A percentile compares a stretch with the other conserved stretches of the same genome.
Conservation (phyloP, 140 eudicot species). For the Cichorium intybus region DNA sequence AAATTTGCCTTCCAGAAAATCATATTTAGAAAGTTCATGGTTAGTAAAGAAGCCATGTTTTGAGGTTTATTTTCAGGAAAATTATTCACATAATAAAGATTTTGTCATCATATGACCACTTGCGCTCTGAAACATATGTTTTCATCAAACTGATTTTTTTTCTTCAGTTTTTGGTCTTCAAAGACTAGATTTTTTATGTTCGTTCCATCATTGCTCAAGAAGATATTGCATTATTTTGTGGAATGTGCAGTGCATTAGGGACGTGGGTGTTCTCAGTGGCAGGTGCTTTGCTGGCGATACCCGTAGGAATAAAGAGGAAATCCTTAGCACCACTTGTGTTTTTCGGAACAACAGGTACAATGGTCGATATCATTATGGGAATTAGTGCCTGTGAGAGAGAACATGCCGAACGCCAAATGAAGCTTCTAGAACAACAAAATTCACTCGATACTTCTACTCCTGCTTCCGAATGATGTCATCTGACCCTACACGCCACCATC, state of each 20-base stretch:
- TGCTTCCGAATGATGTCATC: slow-evolving; percentile 32
- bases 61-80: too few relatives aligned
- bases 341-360: slow-evolving; percentile 97
- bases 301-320: slow-evolving; percentile 86
- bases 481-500: slow-evolving; percentile 49
- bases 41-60: too few relatives aligned
- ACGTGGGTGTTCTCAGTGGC: slow-evolving; percentile 97
- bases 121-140: too few relatives aligned
- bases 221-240: not conserved
- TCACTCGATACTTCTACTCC: slow-evolving; percentile 33
- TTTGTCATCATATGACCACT: too few relatives aligned
- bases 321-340: slow-evolving; percentile 93
- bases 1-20: too few relatives aligned
- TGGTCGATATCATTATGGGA: slow-evolving; percentile 97
- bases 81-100: too few relatives aligned
- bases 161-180: too few relatives aligned
- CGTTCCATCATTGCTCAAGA: too few relatives aligned
- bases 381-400: slow-evolving; percentile 89
- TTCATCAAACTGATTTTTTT: too few relatives aligned
- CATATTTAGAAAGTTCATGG: too few relatives aligned
- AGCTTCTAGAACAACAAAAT: slow-evolving; percentile 72
- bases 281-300: slow-evolving; percentile 92
- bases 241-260: slow-evolving; percentile 73
- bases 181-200: too few relatives aligned
- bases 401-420: slow-evolving; percentile 93